A percentile compares a stretch with the other conserved stretches of the same genome.
These are phyloP conservation scores for Apostasia shenzhenica DNA, from an alignment of 106 monocot genomes.

Conservation along the genomic window DNA sequence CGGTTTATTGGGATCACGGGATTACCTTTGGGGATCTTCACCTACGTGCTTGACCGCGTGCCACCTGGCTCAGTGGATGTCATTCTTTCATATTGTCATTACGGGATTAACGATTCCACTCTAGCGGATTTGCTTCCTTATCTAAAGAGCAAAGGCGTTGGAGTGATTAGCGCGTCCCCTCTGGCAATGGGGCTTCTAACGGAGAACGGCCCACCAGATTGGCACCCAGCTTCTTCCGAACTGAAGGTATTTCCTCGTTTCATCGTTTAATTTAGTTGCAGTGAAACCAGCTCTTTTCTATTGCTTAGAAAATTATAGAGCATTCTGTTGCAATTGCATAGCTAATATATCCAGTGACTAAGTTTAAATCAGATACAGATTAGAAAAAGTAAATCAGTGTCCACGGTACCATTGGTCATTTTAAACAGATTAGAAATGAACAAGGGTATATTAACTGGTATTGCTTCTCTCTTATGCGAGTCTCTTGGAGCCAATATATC, in stretches of 20 bases:
- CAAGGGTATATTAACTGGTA: no score
- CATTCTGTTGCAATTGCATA: no score
- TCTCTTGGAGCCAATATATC: no score
- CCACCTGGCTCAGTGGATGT: constrained; percentile 72
- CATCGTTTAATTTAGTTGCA: constrained; percentile 1
- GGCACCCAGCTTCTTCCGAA: constrained; percentile 75
- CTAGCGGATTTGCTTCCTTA: constrained; percentile 71
- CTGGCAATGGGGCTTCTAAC: constrained; percentile 86
- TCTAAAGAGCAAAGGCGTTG: constrained; percentile 71
- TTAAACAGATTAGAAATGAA: no score
- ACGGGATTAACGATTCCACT: constrained; percentile 58
- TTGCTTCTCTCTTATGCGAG: no score
- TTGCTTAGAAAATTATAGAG: no score
- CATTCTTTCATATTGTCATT: constrained; percentile 87
- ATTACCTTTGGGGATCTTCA: constrained; percentile 59
- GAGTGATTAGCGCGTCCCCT: constrained; percentile 80
- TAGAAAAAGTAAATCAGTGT: no score
- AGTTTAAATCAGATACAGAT: no score
- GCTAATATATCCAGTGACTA: no score
- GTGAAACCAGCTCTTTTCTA: neutral
- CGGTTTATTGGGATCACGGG: constrained; percentile 80
- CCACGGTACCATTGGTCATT: no score
- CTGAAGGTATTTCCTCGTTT: constrained; percentile 50
- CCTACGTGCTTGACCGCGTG: constrained; percentile 67
- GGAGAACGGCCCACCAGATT: constrained; percentile 71